A percentile compares a stretch with the other conserved stretches of the same genome.
phyloP scores from a whole-genome alignment of 2,329 filamentous ascomycete species.

The Blastomyces emzantsi region DNA sequence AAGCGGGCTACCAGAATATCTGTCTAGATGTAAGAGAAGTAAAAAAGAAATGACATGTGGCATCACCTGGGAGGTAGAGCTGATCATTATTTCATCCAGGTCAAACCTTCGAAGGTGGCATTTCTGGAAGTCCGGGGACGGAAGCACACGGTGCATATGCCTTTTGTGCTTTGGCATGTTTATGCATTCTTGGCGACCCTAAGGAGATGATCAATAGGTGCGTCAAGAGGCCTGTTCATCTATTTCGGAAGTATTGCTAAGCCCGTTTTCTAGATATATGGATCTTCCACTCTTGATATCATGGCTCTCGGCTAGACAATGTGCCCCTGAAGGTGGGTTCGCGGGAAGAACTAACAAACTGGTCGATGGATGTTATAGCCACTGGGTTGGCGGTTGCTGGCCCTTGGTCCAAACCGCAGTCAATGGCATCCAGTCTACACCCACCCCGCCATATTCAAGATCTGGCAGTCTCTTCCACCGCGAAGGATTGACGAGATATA shows the following conservation, averaged over 20 bases:
- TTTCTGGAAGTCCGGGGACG: conserved; percentile 72
- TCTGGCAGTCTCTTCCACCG: conserved; percentile 57
- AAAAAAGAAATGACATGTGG: conserved; percentile 8
- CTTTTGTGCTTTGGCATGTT: conserved; percentile 83
- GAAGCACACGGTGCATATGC: conserved; percentile 97
- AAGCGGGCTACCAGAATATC: conserved; percentile 66
- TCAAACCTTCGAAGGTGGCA: conserved; percentile 92
- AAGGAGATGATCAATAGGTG: conserved; percentile 64
- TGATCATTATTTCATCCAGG: conserved; percentile 39
- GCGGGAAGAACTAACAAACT: conserved; percentile 94
- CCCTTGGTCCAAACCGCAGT: conserved; percentile 75
- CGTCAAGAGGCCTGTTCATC: conserved; percentile 24
- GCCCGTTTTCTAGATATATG: conserved; percentile 51
- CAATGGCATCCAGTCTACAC: conserved; percentile 40
- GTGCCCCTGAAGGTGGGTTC: conserved; percentile 84
- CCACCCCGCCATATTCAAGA: conserved; percentile 19
- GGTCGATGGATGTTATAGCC: conserved; percentile 95
- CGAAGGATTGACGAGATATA: conserved; percentile 79
- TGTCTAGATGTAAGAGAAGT: conserved; percentile 63
- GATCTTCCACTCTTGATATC: conserved; percentile 67
- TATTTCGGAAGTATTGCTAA: conserved; percentile 9
- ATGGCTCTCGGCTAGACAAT: conserved; percentile 86
- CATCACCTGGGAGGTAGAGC: conserved; percentile 7
- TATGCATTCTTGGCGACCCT: conserved; percentile 76
- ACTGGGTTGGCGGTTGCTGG: conserved; percentile 97